Conservation (phyloP, 208 protist species). For the Leishmania braziliensis region DNA sequence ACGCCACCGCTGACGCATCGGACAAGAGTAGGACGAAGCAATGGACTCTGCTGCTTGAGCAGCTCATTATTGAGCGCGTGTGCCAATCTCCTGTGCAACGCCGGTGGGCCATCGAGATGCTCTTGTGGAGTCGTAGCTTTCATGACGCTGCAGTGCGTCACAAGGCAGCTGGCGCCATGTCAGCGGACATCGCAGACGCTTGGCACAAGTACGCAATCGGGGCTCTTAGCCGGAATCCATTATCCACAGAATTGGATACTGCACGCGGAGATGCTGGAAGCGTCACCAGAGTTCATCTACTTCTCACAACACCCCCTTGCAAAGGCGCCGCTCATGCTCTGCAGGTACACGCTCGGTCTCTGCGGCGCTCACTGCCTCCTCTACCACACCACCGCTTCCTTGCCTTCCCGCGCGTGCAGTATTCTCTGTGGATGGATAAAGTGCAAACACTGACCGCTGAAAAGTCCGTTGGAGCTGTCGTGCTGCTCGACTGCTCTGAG, state of each 20-base stretch:
- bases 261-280: conserved; percentile 1
- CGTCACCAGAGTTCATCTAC: neutral
- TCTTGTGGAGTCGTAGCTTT: conserved; percentile 32
- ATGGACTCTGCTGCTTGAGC: conserved; percentile 27
- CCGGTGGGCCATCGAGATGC: conserved; percentile 13
- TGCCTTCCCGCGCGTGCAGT: conserved; percentile 31
- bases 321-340: conserved; percentile 21
- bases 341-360: conserved; percentile 11
- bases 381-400: conserved; percentile 34
- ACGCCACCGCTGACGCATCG: neutral
- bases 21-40: neutral
- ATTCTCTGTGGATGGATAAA: conserved; percentile 35
- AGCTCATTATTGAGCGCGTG: conserved; percentile 16
- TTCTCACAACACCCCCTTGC: conserved; percentile 14
- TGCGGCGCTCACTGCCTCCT: conserved; percentile 16
- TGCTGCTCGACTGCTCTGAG: conserved; percentile 64
- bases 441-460: conserved; percentile 22
- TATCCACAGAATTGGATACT: neutral
- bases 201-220: conserved; percentile 37
- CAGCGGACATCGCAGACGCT: conserved; percentile 11
- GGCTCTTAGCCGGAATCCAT: conserved; percentile 10
- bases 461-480: conserved; percentile 29
- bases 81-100: conserved; percentile 33
- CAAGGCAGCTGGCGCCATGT: neutral
- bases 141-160: conserved; percentile 7